phyloP scores from a whole-genome alignment of 75 land plant genomes.

The Adiantum capillusveneris region DNA sequence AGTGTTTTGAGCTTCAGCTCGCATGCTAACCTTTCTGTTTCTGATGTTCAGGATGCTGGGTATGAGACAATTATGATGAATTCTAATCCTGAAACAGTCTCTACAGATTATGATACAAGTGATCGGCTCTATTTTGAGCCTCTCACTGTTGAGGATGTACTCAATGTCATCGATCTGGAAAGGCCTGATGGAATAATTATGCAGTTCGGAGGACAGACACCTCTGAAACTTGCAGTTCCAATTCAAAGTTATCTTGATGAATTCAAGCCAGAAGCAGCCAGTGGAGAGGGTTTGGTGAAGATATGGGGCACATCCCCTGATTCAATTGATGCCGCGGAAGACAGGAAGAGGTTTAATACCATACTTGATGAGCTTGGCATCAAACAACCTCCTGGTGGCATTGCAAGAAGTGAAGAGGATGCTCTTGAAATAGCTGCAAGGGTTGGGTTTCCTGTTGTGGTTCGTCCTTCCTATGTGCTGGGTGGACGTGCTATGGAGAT shows the following conservation, averaged over 20 bases:
- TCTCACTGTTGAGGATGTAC: slow-evolving; percentile 88
- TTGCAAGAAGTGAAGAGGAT: slow-evolving; percentile 89
- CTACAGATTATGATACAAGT: slow-evolving; percentile 98
- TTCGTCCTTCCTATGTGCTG: slow-evolving; percentile 96
- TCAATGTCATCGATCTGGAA: slow-evolving; percentile 88
- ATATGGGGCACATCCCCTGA: slow-evolving; percentile 99
- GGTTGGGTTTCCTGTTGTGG: slow-evolving; percentile 97
- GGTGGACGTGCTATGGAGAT: slow-evolving; percentile 99
- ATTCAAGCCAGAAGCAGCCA: slow-evolving; percentile 47
- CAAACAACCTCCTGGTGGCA: slow-evolving; percentile 96
- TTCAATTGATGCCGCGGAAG: slow-evolving; percentile 99
- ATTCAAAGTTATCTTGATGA: slow-evolving; percentile 83
- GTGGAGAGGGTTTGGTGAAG: slow-evolving; percentile 64
- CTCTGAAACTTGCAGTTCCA: slow-evolving; percentile 84
- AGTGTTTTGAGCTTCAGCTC: no score
- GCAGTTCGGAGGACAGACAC: slow-evolving; percentile 99
- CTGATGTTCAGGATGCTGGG: slow-evolving; percentile 56
- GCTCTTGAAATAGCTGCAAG: slow-evolving; percentile 76
- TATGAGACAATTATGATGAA: slow-evolving; percentile 99
- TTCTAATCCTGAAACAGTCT: slow-evolving; percentile 98
- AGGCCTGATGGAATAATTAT: slow-evolving; percentile 93
- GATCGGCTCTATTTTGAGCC: slow-evolving; percentile 99
- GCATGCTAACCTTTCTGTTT: background rate
- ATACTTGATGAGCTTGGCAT: slow-evolving; percentile 76
- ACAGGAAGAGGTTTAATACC: slow-evolving; percentile 87